Base-by-base conservation (phyloP, 495 filamentous ascomycete species). In the Penicillium arizonense region DNA sequence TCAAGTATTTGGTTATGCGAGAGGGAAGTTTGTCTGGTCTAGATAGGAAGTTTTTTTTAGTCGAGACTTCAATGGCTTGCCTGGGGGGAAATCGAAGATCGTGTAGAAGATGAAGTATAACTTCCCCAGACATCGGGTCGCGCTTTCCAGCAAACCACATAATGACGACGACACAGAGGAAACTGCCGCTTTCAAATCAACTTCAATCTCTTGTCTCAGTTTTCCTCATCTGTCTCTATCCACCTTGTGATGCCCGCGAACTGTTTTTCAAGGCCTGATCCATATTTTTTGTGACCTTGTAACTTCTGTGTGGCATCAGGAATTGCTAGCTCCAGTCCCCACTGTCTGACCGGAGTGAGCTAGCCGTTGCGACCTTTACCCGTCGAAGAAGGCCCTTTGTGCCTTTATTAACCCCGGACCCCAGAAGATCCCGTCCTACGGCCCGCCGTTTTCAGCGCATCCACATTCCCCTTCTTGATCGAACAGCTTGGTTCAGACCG, bases 391-490 rank as follows among this genome's bases (percentile, higher is more conserved):
- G 18, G 48, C 45, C 45, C 49, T 34, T 65, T 63, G 60, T 63
- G 33, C 36, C 35, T 53, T 53, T 50, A 55, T 55, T 24, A 56
- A 53, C 55, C 61, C 57, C 53, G 44, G 36, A 55, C 50, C 40
- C 62, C 50, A 46, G 37, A 43, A 32, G 20, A 20, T 30, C 24
- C 21, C 5, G 54, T 35, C 47, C 60, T 55, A 40, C 54, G 48
- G 7, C 14, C 35, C 21, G 8, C 63, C 53, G 61, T 43, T 67
- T 67, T 46, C 63, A 47, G 61, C 26, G 42, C 53, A 24, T 30
- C 49, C 34, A 44, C 24, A 18, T 59, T 37, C 47, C 50, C 40
- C 44, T 53, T 18, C 32, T 50, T 41, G 55, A 45, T 35, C 12
- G 12, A n/a, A 20, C 18, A 7, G 33, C 14, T 20, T 18, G 24